These are phyloP conservation scores for Angomonas ambiguus DNA, from an alignment of 208 protist genomes.

Conservation along the genomic window DNA sequence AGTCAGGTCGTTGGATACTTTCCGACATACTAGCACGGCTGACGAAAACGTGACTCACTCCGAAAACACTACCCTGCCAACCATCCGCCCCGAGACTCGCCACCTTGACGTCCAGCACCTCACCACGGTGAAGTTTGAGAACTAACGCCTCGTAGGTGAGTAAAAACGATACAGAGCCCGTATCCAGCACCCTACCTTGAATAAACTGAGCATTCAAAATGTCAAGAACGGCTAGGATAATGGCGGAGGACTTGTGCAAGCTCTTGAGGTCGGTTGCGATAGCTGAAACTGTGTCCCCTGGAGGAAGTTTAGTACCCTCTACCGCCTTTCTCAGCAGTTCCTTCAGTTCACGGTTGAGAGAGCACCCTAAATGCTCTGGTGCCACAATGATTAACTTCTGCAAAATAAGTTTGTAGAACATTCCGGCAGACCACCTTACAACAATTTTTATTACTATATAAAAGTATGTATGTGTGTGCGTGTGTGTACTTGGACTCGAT, in stretches of 20 bases:
- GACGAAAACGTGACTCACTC: conserved; percentile 72
- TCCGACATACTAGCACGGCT: conserved; percentile 64
- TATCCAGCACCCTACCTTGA: conserved; percentile 73
- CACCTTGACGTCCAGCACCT: conserved; percentile 81
- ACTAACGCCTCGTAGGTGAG: conserved; percentile 81
- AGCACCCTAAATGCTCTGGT: conserved; percentile 55
- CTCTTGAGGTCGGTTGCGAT: conserved; percentile 27
- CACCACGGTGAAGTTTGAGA: conserved; percentile 75
- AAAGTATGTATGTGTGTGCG: too few species aligned
- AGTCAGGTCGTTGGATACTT: neutral
- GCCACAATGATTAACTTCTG: conserved; percentile 66
- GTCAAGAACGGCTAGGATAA: conserved; percentile 78
- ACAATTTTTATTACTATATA: neutral
- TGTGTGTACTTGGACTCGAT: too few species aligned
- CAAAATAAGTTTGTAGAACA: conserved; percentile 83
- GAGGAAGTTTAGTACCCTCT: conserved; percentile 64
- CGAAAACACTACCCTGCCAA: conserved; percentile 69
- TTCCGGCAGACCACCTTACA: conserved; percentile 9
- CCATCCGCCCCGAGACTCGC: conserved; percentile 59
- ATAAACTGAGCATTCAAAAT: conserved; percentile 65
- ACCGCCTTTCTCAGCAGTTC: conserved; percentile 65
- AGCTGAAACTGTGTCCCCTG: conserved; percentile 33
- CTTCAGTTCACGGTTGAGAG: conserved; percentile 60
- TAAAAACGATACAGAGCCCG: conserved; percentile 70
- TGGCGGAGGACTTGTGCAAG: conserved; percentile 54